A percentile compares a stretch with the other conserved stretches of the same genome.
Evolutionary conservation across 371 early-diverging fungal species (phyloP).

Genomic region (Actinomucor elegans): DNA sequence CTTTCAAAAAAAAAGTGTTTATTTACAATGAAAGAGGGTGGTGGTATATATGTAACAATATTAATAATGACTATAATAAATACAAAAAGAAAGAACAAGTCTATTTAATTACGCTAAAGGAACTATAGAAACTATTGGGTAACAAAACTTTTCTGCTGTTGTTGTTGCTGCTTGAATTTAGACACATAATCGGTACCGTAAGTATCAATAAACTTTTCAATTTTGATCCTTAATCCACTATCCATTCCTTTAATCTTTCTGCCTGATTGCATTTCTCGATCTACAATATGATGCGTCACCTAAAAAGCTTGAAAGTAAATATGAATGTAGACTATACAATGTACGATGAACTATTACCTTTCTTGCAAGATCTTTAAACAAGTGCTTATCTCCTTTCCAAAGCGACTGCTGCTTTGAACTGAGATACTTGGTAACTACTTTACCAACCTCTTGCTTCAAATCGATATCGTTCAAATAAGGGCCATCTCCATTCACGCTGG

Average conservation of each 20-base stretch:
- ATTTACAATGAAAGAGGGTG: no score
- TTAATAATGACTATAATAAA: no score
- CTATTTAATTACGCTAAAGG: no score
- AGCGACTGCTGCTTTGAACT: constrained; percentile 34
- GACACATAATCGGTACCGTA: constrained; percentile 35
- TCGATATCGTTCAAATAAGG: constrained; percentile 28
- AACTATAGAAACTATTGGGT: no score
- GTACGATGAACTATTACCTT: constrained; percentile 27
- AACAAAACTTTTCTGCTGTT: no score
- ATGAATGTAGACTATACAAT: not conserved
- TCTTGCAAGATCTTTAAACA: constrained; percentile 52
- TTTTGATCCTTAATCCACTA: constrained; percentile 28
- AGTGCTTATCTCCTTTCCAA: constrained; percentile 46
- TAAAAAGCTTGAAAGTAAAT: constrained; percentile 4
- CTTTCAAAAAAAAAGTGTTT: no score
- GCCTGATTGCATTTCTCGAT: constrained; percentile 37
- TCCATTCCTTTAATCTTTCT: constrained; percentile 39
- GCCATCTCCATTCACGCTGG: not conserved
- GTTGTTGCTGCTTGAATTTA: constrained; percentile 6
- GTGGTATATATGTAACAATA: no score
- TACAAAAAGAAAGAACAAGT: no score
- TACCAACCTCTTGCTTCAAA: constrained; percentile 46
- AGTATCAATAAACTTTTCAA: constrained; percentile 47
- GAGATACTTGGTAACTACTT: constrained; percentile 42
- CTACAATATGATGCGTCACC: constrained; percentile 53